Evolutionary conservation across 2,329 filamentous ascomycete species (phyloP), one percentile per base, ranked within the genome.

Genomic region (Torrubiellomyces zombiae): DNA sequence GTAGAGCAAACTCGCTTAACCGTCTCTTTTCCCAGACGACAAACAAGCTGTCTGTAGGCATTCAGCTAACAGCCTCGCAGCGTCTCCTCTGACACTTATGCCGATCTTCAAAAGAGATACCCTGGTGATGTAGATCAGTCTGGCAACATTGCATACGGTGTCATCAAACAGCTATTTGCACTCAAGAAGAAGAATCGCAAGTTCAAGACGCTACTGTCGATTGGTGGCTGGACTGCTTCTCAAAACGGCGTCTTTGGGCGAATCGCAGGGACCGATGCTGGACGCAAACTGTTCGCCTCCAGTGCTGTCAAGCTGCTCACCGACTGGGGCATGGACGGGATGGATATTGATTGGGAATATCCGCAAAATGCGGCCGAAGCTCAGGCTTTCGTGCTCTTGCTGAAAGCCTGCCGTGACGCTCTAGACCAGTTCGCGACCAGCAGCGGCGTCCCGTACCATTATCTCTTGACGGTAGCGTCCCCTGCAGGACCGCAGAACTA

Each of bases 211-310:
- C 53, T 89, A n/a, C 61, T 89, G 7, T 81, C 75, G 18, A 76
- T 91, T 31, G 82, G 82, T 20, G 82, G 82, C 10, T 89, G 75
- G 71, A 78, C 70, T 0, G 81, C 77, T 45, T 79, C 75, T 4
- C 50, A 32, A 19, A 19, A 40, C 19, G 40, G 63, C 26, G 75
- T 78, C 37, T 81, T 86, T 42, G 58, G 68, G 1, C 53, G 55
- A 6, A 65, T 74, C 0, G 69, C 68, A 1, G 68, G 67, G 11
- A 75, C 73, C 0, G 56, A 61, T 1, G 53, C 57, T 5, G 69
- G 74, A 6, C 65, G 80, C 9, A 51, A 55, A 31, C 60, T 34
- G 2, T 91, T 92, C 43, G 80, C 78, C 2, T 47, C 59, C 9
- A 70, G 64, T 12, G 74, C 79, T 6, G 71, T 83, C 4, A 55